A percentile compares a stretch with the other conserved stretches of the same genome.
These are phyloP conservation scores for Teratosphaeriaceae sp. DNA, from an alignment of 2,329 filamentous ascomycete genomes.

Conservation along the genomic window DNA sequence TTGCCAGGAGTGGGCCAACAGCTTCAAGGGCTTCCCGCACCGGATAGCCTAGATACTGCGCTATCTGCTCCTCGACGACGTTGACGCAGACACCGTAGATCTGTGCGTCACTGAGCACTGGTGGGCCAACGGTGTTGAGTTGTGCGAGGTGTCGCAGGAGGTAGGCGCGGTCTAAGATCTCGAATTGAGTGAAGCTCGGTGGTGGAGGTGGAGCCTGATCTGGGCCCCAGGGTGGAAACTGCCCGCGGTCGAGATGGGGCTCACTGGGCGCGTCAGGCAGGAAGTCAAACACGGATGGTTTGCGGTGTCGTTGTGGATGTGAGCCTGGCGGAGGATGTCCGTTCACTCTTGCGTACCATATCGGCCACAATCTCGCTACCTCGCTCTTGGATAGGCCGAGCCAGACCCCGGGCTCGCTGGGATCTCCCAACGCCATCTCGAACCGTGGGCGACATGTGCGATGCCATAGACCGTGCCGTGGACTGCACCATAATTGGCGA, in stretches of 20 bases:
- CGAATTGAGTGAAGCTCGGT: neutral
- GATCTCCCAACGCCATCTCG: neutral
- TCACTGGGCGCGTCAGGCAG: too few species aligned
- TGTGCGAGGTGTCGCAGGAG: slow-evolving; percentile 3
- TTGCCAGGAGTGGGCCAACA: slow-evolving; percentile 4
- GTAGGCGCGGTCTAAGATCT: slow-evolving; percentile 4
- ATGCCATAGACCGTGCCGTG: too few species aligned
- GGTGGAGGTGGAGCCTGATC: slow-evolving; percentile 1
- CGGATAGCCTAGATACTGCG: slow-evolving; percentile 6
- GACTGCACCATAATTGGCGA: too few species aligned
- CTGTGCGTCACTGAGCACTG: slow-evolving; percentile 5
- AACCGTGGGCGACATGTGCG: too few species aligned
- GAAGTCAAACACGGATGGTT: too few species aligned
- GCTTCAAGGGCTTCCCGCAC: slow-evolving; percentile 6
- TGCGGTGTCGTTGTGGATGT: too few species aligned
- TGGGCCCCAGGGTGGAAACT: neutral
- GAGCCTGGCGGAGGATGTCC: too few species aligned
- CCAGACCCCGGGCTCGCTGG: too few species aligned
- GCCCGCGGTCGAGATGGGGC: neutral
- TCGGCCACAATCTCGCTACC: too few species aligned
- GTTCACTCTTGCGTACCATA: too few species aligned
- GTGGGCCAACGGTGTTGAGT: slow-evolving; percentile 4
- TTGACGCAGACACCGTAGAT: neutral
- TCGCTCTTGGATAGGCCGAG: too few species aligned
- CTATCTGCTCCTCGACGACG: slow-evolving; percentile 5